Evolutionary conservation across 192 early-diverging fungal species (phyloP).

Genomic region (Backusella tuberculispora): DNA sequence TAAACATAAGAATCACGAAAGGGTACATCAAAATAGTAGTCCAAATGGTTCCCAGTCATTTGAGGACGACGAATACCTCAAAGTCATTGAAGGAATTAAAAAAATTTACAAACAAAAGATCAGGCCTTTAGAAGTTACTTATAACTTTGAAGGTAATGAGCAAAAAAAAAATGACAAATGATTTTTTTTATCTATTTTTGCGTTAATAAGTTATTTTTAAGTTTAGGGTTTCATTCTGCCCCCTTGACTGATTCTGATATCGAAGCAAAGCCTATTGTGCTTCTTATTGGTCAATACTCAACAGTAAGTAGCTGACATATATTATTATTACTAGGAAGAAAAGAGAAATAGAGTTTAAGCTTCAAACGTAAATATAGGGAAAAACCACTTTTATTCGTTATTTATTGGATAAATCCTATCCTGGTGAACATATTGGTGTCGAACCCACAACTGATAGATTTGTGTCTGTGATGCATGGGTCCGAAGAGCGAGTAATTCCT

Average conservation of each 20-base stretch:
- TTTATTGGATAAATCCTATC: conserved; percentile 75
- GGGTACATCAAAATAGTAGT: not conserved
- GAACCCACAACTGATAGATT: conserved; percentile 85
- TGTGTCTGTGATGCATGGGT: conserved; percentile 78
- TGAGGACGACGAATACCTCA: conserved; percentile 48
- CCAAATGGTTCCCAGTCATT: not conserved
- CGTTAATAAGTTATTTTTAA: not conserved
- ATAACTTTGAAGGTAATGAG: conserved; percentile 63
- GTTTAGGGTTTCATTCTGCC: conserved; percentile 62
- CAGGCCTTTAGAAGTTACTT: conserved; percentile 68
- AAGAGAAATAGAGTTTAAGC: not conserved
- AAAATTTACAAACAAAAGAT: conserved; percentile 72
- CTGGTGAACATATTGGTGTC: conserved; percentile 77
- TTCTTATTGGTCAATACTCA: conserved; percentile 84
- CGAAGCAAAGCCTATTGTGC: conserved; percentile 81
- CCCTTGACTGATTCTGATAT: conserved; percentile 78
- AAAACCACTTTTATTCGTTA: conserved; percentile 84
- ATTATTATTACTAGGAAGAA: not conserved
- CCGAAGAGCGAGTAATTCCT: conserved; percentile 76
- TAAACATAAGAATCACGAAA: not conserved
- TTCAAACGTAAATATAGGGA: conserved; percentile 43
- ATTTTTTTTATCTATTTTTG: not conserved
- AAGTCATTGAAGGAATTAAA: conserved; percentile 66
- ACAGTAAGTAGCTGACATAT: conserved; percentile 45
- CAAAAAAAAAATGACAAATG: not conserved